Percentiles rank a stretch among this genome's conserved stretches.
Evolutionary conservation across 345 rosid genomes (phyloP).

Genomic region (Limnanthes douglasii): DNA sequence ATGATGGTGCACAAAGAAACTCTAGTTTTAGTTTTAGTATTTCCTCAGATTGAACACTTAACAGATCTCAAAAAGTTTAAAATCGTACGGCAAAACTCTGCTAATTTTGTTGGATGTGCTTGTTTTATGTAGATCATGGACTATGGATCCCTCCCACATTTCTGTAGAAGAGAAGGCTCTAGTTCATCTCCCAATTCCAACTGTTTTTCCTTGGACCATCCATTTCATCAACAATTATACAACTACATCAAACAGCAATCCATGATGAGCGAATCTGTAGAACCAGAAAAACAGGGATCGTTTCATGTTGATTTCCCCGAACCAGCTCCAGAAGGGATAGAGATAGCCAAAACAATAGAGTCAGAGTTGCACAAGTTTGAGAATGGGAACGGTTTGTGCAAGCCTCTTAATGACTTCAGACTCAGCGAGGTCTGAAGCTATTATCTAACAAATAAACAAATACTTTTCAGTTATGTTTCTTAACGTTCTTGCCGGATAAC

Average conservation of each 20-base stretch:
- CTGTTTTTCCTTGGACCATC: constrained; percentile 69
- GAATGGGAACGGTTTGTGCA: constrained; percentile 24
- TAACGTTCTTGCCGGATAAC: too few species aligned
- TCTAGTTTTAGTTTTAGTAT: too few species aligned
- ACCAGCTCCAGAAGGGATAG: constrained; percentile 36
- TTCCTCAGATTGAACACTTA: too few species aligned
- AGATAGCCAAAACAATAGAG: constrained; percentile 60
- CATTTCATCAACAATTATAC: constrained; percentile 82
- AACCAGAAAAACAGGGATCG: constrained; percentile 69
- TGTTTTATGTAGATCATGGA: constrained; percentile 57
- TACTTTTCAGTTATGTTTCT: too few species aligned
- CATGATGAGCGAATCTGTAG: constrained; percentile 11
- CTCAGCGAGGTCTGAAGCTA: constrained; percentile 13
- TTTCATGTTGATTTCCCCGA: constrained; percentile 81
- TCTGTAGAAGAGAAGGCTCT: constrained; percentile 74
- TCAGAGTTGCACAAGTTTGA: constrained; percentile 58
- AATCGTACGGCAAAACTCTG: constrained; percentile 3
- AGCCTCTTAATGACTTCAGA: constrained; percentile 16
- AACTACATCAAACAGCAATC: constrained; percentile 66
- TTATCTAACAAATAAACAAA: too few species aligned
- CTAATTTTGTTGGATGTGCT: constrained; percentile 3
- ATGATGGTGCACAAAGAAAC: too few species aligned
- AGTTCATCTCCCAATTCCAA: constrained; percentile 54
- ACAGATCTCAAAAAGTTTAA: too few species aligned
- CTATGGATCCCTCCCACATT: constrained; percentile 68